Evolutionary conservation across 768 basidiomycete species (phyloP).

Genomic region (Rhizopogon roseolus): DNA sequence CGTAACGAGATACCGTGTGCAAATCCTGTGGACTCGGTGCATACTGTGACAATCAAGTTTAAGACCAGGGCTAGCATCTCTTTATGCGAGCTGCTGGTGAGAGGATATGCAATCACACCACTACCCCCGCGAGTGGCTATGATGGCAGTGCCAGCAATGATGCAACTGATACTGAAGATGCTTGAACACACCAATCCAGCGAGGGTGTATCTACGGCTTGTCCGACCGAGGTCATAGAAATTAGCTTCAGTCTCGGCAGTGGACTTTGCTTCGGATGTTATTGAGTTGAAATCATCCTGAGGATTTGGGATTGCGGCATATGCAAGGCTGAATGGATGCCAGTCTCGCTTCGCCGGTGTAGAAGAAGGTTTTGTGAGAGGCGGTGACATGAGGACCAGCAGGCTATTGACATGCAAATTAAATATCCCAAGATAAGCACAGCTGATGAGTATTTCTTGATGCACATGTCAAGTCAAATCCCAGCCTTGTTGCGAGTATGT

Average conservation of each 20-base stretch:
- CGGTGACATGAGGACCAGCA: not conserved
- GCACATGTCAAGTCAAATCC: too few relatives aligned
- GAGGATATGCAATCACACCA: conserved; percentile 3
- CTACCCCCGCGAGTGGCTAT: not conserved
- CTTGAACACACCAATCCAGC: conserved; percentile 18
- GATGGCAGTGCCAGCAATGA: conserved; percentile 12
- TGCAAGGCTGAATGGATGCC: not conserved
- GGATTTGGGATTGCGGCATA: not conserved
- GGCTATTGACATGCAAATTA: not conserved
- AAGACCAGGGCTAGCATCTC: conserved; percentile 19
- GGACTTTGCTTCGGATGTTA: not conserved
- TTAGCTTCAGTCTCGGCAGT: conserved; percentile 12
- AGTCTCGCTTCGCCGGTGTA: not conserved
- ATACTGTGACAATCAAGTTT: conserved; percentile 21
- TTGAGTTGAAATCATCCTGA: not conserved
- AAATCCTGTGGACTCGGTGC: conserved; percentile 25
- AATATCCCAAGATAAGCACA: not conserved
- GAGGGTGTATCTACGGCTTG: conserved; percentile 18
- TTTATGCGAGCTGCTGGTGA: conserved; percentile 11
- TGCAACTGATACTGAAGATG: conserved; percentile 19
- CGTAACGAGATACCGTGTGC: conserved; percentile 23
- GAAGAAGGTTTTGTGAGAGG: not conserved
- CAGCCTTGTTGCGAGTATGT: too few relatives aligned
- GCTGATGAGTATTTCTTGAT: too few relatives aligned
- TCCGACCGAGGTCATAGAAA: conserved; percentile 22